These are phyloP conservation scores for Adenanthera pavonina DNA, from an alignment of 306 rosid genomes.

Conservation along the genomic window DNA sequence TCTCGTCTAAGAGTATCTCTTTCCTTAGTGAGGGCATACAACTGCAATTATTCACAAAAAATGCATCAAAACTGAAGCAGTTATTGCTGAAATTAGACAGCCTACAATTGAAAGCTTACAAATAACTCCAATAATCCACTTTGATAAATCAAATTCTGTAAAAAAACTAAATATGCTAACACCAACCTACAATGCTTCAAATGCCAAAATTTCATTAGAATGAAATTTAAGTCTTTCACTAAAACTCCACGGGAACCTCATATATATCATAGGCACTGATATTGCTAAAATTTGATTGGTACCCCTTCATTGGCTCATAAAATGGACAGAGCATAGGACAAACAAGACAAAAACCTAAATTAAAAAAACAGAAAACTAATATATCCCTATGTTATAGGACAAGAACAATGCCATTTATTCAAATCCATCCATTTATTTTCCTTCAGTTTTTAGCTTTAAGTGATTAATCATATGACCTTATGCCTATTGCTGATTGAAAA, in stretches of 20 bases:
- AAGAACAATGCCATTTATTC: background rate
- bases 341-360: background rate
- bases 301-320: slow-evolving; percentile 15
- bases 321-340: slow-evolving; percentile 1
- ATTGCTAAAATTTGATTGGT: slow-evolving; percentile 14
- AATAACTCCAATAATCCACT: slow-evolving; percentile 31
- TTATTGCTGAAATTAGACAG: slow-evolving; percentile 30
- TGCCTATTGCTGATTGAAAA: slow-evolving; percentile 4
- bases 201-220: slow-evolving; percentile 18
- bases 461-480: background rate
- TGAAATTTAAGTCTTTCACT: slow-evolving; percentile 17
- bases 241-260: background rate
- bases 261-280: slow-evolving; percentile 9
- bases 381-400: background rate
- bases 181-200: slow-evolving; percentile 36
- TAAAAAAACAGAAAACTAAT: background rate
- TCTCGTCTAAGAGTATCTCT: slow-evolving; percentile 96
- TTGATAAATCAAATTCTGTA: slow-evolving; percentile 31
- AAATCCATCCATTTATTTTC: background rate
- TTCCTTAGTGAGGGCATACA: slow-evolving; percentile 96
- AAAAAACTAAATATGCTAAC: background rate
- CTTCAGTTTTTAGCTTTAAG: slow-evolving; percentile 1
- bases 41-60: slow-evolving; percentile 55
- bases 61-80: slow-evolving; percentile 22
- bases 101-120: slow-evolving; percentile 14